phyloP scores from a whole-genome alignment of 257 asterid species.

The Pogostemon cablin region DNA sequence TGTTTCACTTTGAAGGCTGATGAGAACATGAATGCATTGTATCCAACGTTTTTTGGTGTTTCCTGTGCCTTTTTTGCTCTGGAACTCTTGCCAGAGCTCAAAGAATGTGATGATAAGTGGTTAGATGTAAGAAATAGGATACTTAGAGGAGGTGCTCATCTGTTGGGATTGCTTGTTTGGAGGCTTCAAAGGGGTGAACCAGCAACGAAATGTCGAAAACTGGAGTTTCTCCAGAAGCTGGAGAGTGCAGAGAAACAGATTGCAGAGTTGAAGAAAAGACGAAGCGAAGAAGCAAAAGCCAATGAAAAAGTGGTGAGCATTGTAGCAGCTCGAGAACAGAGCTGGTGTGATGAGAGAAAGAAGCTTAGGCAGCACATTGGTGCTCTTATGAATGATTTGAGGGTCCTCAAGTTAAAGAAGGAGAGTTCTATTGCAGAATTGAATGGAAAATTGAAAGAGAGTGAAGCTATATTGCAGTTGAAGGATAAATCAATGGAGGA shows the following conservation, averaged over 20 bases:
- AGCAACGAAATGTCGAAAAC: conserved; percentile 25
- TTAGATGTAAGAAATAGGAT: conserved; percentile 52
- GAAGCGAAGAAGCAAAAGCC: conserved; percentile 91
- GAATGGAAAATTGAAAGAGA: conserved; percentile 56
- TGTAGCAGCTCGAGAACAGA: conserved; percentile 80
- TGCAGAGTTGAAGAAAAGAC: conserved; percentile 55
- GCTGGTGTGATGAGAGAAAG: conserved; percentile 76
- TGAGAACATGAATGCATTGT: conserved; percentile 50
- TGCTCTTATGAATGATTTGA: conserved; percentile 61
- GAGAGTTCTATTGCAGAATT: conserved; percentile 52
- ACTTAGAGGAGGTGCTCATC: conserved; percentile 75
- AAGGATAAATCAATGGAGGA: conserved; percentile 62
- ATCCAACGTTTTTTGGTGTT: conserved; percentile 67
- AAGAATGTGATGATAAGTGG: conserved; percentile 57
- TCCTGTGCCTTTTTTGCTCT: conserved; percentile 80
- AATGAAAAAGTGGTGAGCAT: conserved; percentile 83
- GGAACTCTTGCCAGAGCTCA: conserved; percentile 54
- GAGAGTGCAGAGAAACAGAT: conserved; percentile 54
- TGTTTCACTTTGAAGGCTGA: conserved; percentile 41
- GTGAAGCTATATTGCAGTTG: conserved; percentile 42
- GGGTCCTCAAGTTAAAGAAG: conserved; percentile 48
- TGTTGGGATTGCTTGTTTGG: conserved; percentile 76
- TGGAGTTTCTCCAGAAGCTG: conserved; percentile 51
- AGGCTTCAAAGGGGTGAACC: conserved; percentile 49
- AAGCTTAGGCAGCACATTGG: conserved; percentile 72